These are phyloP conservation scores for Pyrus bretschneideri DNA, from an alignment of 306 rosid species.

Conservation along the genomic window DNA sequence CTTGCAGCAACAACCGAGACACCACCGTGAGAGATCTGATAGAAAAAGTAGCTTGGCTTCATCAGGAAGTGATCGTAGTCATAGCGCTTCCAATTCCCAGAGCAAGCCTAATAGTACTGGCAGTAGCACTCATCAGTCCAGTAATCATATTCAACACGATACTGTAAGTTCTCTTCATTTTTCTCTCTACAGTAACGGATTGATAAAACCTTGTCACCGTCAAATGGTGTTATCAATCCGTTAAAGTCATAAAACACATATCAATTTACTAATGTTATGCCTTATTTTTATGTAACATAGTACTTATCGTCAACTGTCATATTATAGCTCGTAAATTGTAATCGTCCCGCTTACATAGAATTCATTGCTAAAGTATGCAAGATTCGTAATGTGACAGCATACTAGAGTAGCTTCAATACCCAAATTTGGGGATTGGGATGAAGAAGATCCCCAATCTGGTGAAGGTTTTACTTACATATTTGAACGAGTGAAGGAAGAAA, in stretches of 20 bases:
- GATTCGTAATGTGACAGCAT: conserved; percentile 12
- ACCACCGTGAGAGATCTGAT: neutral
- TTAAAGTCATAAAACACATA: too few relatives aligned
- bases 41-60: conserved; percentile 7
- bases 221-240: too few relatives aligned
- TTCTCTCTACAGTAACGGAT: neutral
- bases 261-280: too few relatives aligned
- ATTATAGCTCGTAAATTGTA: neutral
- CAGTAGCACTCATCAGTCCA: neutral
- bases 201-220: too few relatives aligned
- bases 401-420: conserved; percentile 29
- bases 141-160: neutral
- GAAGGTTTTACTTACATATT: conserved; percentile 37
- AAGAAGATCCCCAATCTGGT: conserved; percentile 37
- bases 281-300: too few relatives aligned
- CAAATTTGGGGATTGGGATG: conserved; percentile 59
- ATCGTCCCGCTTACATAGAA: neutral
- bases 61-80: neutral
- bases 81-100: conserved; percentile 1
- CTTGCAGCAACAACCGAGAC: neutral
- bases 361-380: neutral
- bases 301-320: too few relatives aligned
- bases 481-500: conserved; percentile 28
- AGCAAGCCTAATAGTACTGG: neutral
- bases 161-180: neutral